phyloP scores from a whole-genome alignment of 202 grass and related monocot species.

The Digitaria exilis region DNA sequence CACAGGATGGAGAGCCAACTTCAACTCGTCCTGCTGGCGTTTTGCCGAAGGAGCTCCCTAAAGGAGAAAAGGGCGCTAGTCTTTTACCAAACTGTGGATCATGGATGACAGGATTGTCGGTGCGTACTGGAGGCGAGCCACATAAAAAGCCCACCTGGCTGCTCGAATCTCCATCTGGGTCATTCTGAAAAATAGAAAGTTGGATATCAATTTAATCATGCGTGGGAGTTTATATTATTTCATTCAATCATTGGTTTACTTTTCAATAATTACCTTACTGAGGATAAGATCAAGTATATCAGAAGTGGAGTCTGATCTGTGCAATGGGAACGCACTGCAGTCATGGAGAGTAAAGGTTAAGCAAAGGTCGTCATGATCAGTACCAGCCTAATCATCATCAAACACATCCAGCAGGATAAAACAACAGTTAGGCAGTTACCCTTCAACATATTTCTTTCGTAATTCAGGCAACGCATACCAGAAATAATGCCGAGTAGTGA shows the following conservation, averaged over 20 bases:
- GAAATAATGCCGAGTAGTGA: too few species aligned
- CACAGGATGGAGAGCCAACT: slow-evolving; percentile 67
- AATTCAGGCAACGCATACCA: neutral
- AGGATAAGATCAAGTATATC: slow-evolving; percentile 82
- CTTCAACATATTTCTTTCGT: neutral
- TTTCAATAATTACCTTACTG: slow-evolving; percentile 58
- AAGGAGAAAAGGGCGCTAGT: slow-evolving; percentile 58
- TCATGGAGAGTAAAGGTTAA: slow-evolving; percentile 25
- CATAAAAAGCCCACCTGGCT: slow-evolving; percentile 64
- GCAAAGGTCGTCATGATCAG: neutral
- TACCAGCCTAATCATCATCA: neutral
- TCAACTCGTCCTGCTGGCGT: slow-evolving; percentile 44
- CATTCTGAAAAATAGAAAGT: slow-evolving; percentile 48
- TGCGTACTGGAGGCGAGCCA: slow-evolving; percentile 82
- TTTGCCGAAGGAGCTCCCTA: slow-evolving; percentile 54
- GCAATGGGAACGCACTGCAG: slow-evolving; percentile 57
- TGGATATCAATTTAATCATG: slow-evolving; percentile 16
- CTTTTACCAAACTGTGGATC: slow-evolving; percentile 70
- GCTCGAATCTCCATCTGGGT: slow-evolving; percentile 56
- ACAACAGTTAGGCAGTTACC: neutral
- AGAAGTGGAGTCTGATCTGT: slow-evolving; percentile 55
- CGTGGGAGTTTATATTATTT: neutral
- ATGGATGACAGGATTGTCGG: slow-evolving; percentile 76
- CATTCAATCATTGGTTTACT: neutral
- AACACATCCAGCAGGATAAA: neutral